phyloP scores from a whole-genome alignment of 495 filamentous ascomycete genomes.

The Aspergillus biplanus region DNA sequence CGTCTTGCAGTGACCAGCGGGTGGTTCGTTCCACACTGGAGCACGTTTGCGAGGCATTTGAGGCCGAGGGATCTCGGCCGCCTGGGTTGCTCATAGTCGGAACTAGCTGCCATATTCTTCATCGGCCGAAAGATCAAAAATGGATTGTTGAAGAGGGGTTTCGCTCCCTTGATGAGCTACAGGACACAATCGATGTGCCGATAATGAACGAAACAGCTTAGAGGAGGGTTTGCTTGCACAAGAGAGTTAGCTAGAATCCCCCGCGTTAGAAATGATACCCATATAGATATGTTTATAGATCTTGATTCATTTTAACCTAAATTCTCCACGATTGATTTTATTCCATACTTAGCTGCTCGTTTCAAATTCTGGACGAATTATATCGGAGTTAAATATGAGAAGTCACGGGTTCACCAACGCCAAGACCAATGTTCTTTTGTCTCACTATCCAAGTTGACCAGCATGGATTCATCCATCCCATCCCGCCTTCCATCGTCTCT shows the following conservation, averaged over 20 bases:
- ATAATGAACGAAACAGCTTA: conserved; percentile 13
- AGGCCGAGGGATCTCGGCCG: conserved; percentile 86
- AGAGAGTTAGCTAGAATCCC: conserved; percentile 2
- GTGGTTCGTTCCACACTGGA: conserved; percentile 86
- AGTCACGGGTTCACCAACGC: conserved; percentile 19
- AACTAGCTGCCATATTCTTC: conserved; percentile 76
- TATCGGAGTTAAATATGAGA: not conserved
- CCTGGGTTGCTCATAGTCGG: conserved; percentile 92
- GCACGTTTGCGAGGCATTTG: conserved; percentile 78
- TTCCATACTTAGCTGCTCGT: conserved; percentile 15
- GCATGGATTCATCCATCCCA: not conserved
- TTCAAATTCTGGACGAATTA: not conserved
- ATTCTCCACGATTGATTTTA: conserved; percentile 8
- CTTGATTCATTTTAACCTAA: conserved; percentile 7
- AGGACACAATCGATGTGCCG: conserved; percentile 9
- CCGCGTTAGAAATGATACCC: conserved; percentile 23
- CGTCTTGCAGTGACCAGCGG: conserved; percentile 90
- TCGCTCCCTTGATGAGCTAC: conserved; percentile 58
- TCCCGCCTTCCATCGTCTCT: conserved; percentile 8
- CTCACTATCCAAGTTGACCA: conserved; percentile 4
- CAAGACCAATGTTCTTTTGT: conserved; percentile 11
- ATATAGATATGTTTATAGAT: conserved; percentile 25
- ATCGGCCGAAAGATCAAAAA: conserved; percentile 52
- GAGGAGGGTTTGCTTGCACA: not conserved
- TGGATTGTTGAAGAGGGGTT: conserved; percentile 95